Evolutionary conservation across 306 rosid species (phyloP).

Genomic region (Herpetospermum pedunculosum): DNA sequence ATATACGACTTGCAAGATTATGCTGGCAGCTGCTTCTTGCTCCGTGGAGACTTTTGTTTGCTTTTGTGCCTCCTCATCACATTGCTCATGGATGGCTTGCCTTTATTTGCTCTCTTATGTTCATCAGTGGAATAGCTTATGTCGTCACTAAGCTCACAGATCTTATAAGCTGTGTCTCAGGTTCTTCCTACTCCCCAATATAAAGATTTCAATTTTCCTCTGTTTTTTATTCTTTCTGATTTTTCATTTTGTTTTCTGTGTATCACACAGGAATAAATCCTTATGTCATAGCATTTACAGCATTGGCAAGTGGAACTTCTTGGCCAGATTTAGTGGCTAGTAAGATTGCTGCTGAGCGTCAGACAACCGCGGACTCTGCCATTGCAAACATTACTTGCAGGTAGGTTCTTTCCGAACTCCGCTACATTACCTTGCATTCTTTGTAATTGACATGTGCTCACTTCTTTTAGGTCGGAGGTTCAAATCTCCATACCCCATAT

Average conservation of each 20-base stretch:
- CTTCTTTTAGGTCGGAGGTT: too few relatives aligned
- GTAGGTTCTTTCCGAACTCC: constrained; percentile 24
- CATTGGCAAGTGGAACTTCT: constrained; percentile 83
- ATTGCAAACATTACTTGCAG: constrained; percentile 99
- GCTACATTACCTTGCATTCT: not conserved
- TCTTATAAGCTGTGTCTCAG: constrained; percentile 91
- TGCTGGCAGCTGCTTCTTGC: constrained; percentile 53
- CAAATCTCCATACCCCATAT: too few relatives aligned
- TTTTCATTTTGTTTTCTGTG: not conserved
- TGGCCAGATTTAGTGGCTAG: constrained; percentile 99
- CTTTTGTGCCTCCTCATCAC: constrained; percentile 75
- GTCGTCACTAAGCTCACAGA: constrained; percentile 75
- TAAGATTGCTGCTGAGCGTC: constrained; percentile 96
- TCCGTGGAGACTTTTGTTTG: constrained; percentile 85
- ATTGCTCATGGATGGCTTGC: constrained; percentile 95
- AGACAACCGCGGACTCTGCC: constrained; percentile 87
- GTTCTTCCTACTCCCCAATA: constrained; percentile 23
- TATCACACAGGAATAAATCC: constrained; percentile 67
- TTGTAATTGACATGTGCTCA: too few relatives aligned
- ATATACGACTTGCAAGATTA: constrained; percentile 30
- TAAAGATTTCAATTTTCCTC: constrained; percentile 12
- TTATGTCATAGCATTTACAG: constrained; percentile 92
- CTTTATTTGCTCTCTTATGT: constrained; percentile 64
- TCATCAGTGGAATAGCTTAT: constrained; percentile 88
- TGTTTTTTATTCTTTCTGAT: not conserved